phyloP scores from a whole-genome alignment of 1,284 basidiomycete species.

The Leccinum pachyderme region DNA sequence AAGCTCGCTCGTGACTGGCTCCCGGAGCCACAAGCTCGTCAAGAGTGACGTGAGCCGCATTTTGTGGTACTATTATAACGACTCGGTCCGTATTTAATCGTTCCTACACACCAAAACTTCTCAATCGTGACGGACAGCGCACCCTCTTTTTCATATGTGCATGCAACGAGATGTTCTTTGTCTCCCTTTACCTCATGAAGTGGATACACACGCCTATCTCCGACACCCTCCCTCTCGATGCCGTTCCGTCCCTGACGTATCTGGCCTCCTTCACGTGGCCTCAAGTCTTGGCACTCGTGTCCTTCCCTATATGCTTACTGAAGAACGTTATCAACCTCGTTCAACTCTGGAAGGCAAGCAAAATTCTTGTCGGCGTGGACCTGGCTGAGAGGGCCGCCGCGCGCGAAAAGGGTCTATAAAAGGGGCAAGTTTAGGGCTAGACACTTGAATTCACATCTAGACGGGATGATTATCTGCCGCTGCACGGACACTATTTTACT shows the following conservation, averaged over 20 bases:
- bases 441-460: constrained; percentile 15
- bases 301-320: constrained; percentile 69
- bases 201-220: constrained; percentile 70
- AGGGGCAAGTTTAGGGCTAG: not conserved
- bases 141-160: constrained; percentile 94
- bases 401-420: constrained; percentile 43
- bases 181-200: constrained; percentile 93
- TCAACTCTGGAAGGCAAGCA: constrained; percentile 98
- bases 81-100: constrained; percentile 55
- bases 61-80: constrained; percentile 92
- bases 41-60: constrained; percentile 91
- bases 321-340: constrained; percentile 97
- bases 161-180: constrained; percentile 97
- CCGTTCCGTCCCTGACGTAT: constrained; percentile 15
- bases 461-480: constrained; percentile 10
- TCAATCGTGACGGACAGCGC: constrained; percentile 42
- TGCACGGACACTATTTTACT: constrained; percentile 7
- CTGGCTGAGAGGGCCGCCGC: constrained; percentile 77
- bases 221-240: constrained; percentile 27
- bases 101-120: constrained; percentile 5
- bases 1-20: constrained; percentile 92
- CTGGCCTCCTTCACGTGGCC: constrained; percentile 69
- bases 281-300: constrained; percentile 66
- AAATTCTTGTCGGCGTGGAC: constrained; percentile 90
- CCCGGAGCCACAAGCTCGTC: constrained; percentile 89